Base-by-base conservation (phyloP, 2,329 filamentous ascomycete genomes). In the Aspergillus latus region DNA sequence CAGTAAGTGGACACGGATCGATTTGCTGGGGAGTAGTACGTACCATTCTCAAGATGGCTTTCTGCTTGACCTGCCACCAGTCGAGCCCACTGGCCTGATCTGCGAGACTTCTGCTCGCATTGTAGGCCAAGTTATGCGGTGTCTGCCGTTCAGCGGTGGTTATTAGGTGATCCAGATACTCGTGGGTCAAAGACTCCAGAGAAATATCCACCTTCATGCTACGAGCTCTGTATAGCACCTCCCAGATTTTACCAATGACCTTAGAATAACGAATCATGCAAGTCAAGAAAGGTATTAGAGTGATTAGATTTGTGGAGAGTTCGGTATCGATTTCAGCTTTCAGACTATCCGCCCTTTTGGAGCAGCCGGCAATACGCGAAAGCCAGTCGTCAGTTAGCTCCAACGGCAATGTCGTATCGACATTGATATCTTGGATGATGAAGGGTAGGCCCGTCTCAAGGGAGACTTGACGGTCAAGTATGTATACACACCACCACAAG, bases 401-500 rank as follows among this genome's bases (percentile, higher is more conserved):
- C 21, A 30, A 26, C 8, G 65, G 65, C 4, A 60, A 44, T 8
- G 52, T 58, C 2, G 62, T 60, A 37, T 66, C 62, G 7, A 65
- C 55, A 21, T 68, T 67, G 1, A 63, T 30, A 30, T 68, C 65
- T 29, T 66, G 64, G 10, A 68, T 66, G 1, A 68, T 16, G n/a
- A 66, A 65, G 6, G 66, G 66, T 15, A 62, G 66, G 4, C 65
- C 66, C 0, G 63, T 67, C 32, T 66, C 64, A 34, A 67, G 62
- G 5, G 65, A 59, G 16, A 67, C 15, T 51, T 65, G 51, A 28
- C 66, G 57, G 43, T 68, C 65, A 49, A 68, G 44, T 2, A 62
- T 36, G 37, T 67, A 67, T 1, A 68, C 57, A 39, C 65, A 65
- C 69, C 69, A 72, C 55, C 68, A 70, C 1, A 71, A 49, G 2